A percentile compares a stretch with the other conserved stretches of the same genome.
phyloP scores from a whole-genome alignment of 2,329 filamentous ascomycete genomes.

The Ilyonectria robusta region DNA sequence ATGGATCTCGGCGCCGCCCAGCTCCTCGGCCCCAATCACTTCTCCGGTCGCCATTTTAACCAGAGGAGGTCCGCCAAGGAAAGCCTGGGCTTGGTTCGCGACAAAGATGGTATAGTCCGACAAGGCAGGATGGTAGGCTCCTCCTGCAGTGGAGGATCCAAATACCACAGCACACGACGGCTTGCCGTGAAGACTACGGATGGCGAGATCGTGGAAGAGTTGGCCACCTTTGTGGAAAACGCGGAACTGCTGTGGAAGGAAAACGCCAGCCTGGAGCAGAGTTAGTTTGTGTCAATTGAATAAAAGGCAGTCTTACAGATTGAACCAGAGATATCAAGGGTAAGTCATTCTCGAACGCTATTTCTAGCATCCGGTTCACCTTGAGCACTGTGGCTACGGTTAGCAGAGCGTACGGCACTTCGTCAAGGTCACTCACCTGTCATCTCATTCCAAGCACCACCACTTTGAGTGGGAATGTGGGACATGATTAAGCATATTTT shows the following conservation, averaged over 20 bases:
- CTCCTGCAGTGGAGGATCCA: constrained; percentile 54
- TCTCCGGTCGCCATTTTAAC: constrained; percentile 64
- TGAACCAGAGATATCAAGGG: constrained; percentile 57
- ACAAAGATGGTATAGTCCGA: constrained; percentile 56
- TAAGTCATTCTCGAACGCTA: constrained; percentile 56
- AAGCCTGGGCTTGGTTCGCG: constrained; percentile 59
- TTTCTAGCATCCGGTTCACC: constrained; percentile 47
- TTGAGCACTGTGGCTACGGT: constrained; percentile 50
- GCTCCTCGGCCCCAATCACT: constrained; percentile 55
- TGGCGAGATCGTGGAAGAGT: constrained; percentile 58
- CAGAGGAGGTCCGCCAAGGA: constrained; percentile 59
- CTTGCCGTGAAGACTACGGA: constrained; percentile 54
- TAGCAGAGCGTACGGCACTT: background rate
- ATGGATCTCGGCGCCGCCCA: constrained; percentile 60
- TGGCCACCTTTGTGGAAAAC: constrained; percentile 57
- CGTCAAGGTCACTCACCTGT: constrained; percentile 43
- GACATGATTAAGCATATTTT: constrained; percentile 55
- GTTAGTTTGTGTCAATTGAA: background rate
- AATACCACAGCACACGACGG: constrained; percentile 61
- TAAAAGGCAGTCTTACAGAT: constrained; percentile 45
- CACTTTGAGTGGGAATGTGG: constrained; percentile 58
- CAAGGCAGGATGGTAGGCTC: constrained; percentile 41
- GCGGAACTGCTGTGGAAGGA: constrained; percentile 59
- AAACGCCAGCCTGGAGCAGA: constrained; percentile 46
- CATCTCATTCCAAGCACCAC: constrained; percentile 60